phyloP scores from a whole-genome alignment of 2,329 filamentous ascomycete genomes.

The Scytalidium lignicola region DNA sequence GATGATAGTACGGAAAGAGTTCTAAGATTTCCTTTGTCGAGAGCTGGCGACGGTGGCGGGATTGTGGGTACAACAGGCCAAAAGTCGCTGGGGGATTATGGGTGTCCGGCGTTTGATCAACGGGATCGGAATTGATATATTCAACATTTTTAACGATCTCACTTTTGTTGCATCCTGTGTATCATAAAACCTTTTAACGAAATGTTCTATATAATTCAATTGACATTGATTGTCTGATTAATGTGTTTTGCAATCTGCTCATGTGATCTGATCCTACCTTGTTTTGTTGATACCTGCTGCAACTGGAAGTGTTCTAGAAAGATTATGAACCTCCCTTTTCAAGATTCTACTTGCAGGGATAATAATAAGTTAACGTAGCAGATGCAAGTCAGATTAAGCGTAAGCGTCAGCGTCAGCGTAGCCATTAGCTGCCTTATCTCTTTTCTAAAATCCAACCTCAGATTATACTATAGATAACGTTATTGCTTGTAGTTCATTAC shows the following conservation, averaged over 20 bases:
- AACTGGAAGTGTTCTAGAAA: no score
- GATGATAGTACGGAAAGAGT: background rate
- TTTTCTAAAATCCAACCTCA: no score
- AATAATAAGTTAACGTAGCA: no score
- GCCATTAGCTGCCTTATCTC: no score
- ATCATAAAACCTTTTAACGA: background rate
- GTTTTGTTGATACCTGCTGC: no score
- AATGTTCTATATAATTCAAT: background rate
- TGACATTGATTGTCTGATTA: background rate
- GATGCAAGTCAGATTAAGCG: no score
- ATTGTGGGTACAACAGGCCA: conserved; percentile 8
- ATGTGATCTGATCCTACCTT: background rate
- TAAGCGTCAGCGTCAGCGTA: no score
- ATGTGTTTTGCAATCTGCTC: background rate
- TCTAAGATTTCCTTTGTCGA: conserved; percentile 10
- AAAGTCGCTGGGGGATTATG: conserved; percentile 23
- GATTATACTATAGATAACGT: no score
- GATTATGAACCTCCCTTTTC: no score
- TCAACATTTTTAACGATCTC: background rate
- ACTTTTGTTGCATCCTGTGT: background rate
- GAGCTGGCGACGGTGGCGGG: conserved; percentile 5
- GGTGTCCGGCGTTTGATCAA: conserved; percentile 19
- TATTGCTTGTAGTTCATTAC: no score
- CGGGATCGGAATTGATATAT: background rate
- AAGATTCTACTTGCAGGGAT: no score